Base-by-base conservation (phyloP, 2,329 filamentous ascomycete species). In the Cladosporium sp. region DNA sequence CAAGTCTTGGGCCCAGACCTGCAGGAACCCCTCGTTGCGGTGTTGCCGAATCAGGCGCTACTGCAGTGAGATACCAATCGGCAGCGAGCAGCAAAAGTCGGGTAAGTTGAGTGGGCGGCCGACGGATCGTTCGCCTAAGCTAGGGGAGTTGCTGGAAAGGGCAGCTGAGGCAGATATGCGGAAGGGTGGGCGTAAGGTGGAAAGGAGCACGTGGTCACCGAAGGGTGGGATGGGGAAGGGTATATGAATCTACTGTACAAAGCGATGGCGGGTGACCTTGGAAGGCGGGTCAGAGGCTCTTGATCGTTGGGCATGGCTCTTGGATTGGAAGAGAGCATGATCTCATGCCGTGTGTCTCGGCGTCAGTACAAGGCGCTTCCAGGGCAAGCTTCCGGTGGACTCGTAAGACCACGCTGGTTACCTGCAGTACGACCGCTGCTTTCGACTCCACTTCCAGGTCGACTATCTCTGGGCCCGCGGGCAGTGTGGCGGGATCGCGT, bases 111-210 rank as follows among this genome's bases (percentile, higher is more conserved):
- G 39, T 32, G 40, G 52, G 34, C 52, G 32, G 52, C 52, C 40
- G 52, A 44, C 40, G 52, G 52, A 45, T 55, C 40, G 52, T 32
- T 55, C 52, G 52, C 52, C 52, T 55, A 55, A 55, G 28, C 47
- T 47, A 32, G 52, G 19, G 19, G 28, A 15, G 19, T 48, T 25
- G 20, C 25, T 48, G 45, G 19, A 48, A 25, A 25, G 22, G 24
- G 22, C 42, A 48, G 52, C 28, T 34, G 28, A 34, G 51, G 51
- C 25, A 54, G 49, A 45, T 28, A 45, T 45, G 22, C 49, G 19
- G 35, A 28, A 42, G n/a, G 28, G 34, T 35, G 39, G 28, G 28
- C 19, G 28, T 20, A 48, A 6, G 42, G 24, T n/a, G 6, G 42
- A 45, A 20, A 9, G 37, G 25, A 44, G 39, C 51, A 54, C 51